These are phyloP conservation scores for Apiotrichum montevideense DNA, from an alignment of 1,284 basidiomycete species.

Conservation along the genomic window DNA sequence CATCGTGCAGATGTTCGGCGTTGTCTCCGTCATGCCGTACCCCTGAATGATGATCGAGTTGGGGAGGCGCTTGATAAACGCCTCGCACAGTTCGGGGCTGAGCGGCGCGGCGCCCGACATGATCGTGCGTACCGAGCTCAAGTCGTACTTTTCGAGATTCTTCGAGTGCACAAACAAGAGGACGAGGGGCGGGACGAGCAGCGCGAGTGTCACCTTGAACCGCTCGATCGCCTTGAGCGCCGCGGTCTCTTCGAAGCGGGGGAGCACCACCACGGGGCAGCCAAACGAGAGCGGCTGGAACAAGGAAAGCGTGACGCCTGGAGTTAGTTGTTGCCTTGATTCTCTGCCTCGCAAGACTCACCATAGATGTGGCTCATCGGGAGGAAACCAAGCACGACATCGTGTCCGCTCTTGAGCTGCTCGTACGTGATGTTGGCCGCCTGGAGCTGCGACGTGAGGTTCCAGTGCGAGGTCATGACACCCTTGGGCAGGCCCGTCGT, in stretches of 20 bases:
- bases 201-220: slow-evolving; percentile 51
- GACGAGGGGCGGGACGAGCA: slow-evolving; percentile 79
- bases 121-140: slow-evolving; percentile 58
- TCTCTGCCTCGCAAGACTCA: no score
- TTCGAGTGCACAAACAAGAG: slow-evolving; percentile 50
- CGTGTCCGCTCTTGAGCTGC: slow-evolving; percentile 5
- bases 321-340: no score
- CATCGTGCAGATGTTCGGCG: slow-evolving; percentile 35
- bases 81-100: slow-evolving; percentile 45
- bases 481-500: slow-evolving; percentile 47
- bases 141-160: slow-evolving; percentile 64
- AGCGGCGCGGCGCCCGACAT: slow-evolving; percentile 79
- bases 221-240: slow-evolving; percentile 65
- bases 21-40: slow-evolving; percentile 48
- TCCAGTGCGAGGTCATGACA: slow-evolving; percentile 58
- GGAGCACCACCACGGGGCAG: slow-evolving; percentile 60
- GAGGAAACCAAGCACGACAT: slow-evolving; percentile 12
- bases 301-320: slow-evolving; percentile 49
- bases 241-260: slow-evolving; percentile 53
- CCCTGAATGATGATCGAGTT: slow-evolving; percentile 38
- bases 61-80: slow-evolving; percentile 25
- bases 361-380: slow-evolving; percentile 19
- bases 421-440: slow-evolving; percentile 9
- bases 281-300: slow-evolving; percentile 59
- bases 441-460: slow-evolving; percentile 50